phyloP scores from a whole-genome alignment of 179 eudicot species.

The Patellifolia procumbens region DNA sequence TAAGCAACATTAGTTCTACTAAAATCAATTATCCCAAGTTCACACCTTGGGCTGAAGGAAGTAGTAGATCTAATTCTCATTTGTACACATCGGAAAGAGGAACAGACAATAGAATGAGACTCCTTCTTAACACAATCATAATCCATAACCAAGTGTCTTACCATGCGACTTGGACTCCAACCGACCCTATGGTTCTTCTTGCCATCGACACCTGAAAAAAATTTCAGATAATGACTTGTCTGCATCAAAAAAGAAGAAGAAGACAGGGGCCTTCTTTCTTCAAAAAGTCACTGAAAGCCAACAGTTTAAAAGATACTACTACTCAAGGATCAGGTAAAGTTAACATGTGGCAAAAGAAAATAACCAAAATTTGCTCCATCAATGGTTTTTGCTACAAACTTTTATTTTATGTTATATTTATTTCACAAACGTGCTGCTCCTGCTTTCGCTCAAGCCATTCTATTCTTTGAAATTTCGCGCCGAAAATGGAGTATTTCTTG shows the following conservation, averaged over 20 bases:
- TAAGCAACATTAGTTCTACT: background rate
- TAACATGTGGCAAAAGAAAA: background rate
- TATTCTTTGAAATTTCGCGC: too few relatives aligned
- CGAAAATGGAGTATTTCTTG: too few relatives aligned
- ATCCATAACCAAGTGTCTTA: slow-evolving; percentile 28
- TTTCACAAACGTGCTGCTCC: background rate
- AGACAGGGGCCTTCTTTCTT: background rate
- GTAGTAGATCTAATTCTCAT: background rate
- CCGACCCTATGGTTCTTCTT: slow-evolving; percentile 77
- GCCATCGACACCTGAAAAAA: slow-evolving; percentile 87
- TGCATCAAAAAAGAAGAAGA: background rate
- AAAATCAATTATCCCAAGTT: background rate
- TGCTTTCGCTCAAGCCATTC: background rate
- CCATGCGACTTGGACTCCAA: slow-evolving; percentile 88
- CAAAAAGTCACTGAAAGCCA: background rate
- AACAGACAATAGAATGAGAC: background rate
- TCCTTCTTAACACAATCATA: background rate
- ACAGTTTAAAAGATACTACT: background rate
- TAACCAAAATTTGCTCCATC: background rate
- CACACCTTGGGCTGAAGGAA: background rate
- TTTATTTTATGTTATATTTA: background rate
- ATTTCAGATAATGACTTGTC: slow-evolving; percentile 9
- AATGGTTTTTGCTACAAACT: background rate
- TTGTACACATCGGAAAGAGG: background rate
- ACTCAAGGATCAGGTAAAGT: background rate